Base-by-base conservation (phyloP, 2,329 filamentous ascomycete genomes). In the Ceratocystis destructans region DNA sequence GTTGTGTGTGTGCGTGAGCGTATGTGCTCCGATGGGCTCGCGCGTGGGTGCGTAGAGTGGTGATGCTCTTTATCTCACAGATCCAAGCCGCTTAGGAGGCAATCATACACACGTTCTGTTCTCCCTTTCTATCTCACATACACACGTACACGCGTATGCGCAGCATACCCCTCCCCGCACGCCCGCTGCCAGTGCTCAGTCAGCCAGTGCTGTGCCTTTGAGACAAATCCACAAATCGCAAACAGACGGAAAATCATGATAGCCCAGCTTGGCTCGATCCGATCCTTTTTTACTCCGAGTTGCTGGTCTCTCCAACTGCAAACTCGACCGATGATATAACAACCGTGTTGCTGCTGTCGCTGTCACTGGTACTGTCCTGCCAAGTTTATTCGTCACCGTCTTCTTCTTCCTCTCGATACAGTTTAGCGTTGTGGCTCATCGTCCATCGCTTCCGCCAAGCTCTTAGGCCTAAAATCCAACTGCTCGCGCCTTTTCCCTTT, bases 271-370 rank as follows among this genome's bases (percentile, higher is more conserved):
- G 37, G 44, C 55, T 65, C n/a, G 41, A 45, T 46, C 41, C 64
- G 22, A 64, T 65, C 48, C 67, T 69, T 5, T 48, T 12, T 46
- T 48, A 7, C 17, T 20, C 45, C n/a, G n/a, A 6, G 17, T 15
- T 20, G 5, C 10, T 28, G 8, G 10, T 41, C 37, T 53, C 48
- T 53, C 48, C 48, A 53, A 53, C 48, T 10, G 48, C 48, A 15
- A 53, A 53, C 48, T 25, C 20, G 48, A 25, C 48, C 37, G 37
- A 41, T 41, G 10, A 25, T 25, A 53, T 20, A 50, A 20, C 46
- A 50, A 20, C n/a, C n/a, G n/a, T 50, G 46, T 20, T 50, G 22
- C 46, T 50, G 22, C 48, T 53, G 48, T 5, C 48, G n/a, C n/a
- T 53, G 48, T 25, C 48, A 12, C 37, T 41, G 20, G 48, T 53